phyloP scores from a whole-genome alignment of 176 grass and related monocot species.

The Zea luxurians region DNA sequence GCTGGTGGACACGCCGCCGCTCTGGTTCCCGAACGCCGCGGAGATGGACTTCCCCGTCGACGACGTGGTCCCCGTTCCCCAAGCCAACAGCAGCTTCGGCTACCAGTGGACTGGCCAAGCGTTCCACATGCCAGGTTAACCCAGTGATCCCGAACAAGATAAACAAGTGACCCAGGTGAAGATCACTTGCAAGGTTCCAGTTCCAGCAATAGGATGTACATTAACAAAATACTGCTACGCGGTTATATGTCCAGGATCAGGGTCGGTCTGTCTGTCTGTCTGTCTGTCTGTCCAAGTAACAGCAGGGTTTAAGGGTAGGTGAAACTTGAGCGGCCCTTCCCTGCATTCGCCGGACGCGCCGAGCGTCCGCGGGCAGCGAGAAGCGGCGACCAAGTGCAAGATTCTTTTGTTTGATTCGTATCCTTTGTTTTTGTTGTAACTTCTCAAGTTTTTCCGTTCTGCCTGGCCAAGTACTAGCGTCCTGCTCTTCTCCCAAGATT shows the following conservation, averaged over 20 bases:
- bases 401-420: conserved; percentile 65
- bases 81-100: not conserved
- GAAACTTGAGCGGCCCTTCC: conserved; percentile 44
- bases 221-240: conserved; percentile 8
- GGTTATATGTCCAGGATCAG: not conserved
- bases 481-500: not conserved
- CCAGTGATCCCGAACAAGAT: not conserved
- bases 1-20: not conserved
- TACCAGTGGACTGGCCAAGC: conserved; percentile 27
- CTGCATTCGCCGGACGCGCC: conserved; percentile 30
- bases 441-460: not conserved
- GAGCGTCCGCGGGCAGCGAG: conserved; percentile 35
- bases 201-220: conserved; percentile 18
- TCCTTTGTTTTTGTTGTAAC: conserved; percentile 45
- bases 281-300: not conserved
- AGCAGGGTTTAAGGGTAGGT: conserved; percentile 35
- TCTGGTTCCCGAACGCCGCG: conserved; percentile 33
- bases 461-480: not conserved
- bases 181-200: not conserved
- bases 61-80: not conserved
- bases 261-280: not conserved
- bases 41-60: conserved; percentile 29
- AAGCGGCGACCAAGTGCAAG: conserved; percentile 47
- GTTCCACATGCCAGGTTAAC: conserved; percentile 22
- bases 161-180: not conserved